Evolutionary conservation across 192 early-diverging fungal species (phyloP).

Genomic region (Coemansia sp.): DNA sequence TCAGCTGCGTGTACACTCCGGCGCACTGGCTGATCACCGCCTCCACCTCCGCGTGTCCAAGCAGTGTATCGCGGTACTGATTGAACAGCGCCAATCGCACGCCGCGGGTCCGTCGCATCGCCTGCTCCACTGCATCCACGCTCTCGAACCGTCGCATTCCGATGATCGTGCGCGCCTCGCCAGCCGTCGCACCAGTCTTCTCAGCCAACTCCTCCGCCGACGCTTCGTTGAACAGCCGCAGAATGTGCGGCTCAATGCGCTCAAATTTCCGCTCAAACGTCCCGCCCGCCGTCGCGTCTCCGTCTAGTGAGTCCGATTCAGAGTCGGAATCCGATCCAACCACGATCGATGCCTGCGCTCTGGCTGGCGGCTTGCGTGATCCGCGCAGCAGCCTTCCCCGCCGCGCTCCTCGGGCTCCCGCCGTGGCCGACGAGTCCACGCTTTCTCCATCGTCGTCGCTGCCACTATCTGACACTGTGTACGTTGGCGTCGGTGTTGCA

Average conservation of each 20-base stretch:
- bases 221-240: constrained; percentile 42
- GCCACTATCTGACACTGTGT: constrained; percentile 11
- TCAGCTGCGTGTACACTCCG: constrained; percentile 39
- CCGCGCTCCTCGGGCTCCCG: background rate
- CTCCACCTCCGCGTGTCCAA: constrained; percentile 54
- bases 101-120: constrained; percentile 57
- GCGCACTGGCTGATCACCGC: constrained; percentile 52
- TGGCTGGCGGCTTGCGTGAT: constrained; percentile 22
- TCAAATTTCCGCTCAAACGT: constrained; percentile 25
- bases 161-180: constrained; percentile 45
- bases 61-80: constrained; percentile 47
- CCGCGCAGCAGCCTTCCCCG: constrained; percentile 33
- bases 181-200: constrained; percentile 35
- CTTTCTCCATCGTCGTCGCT: constrained; percentile 16
- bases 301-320: constrained; percentile 27
- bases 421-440: background rate
- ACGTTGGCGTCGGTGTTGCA: constrained; percentile 10
- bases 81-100: constrained; percentile 63
- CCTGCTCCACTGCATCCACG: constrained; percentile 54
- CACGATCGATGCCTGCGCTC: constrained; percentile 3
- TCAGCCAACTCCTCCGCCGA: constrained; percentile 30
- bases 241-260: constrained; percentile 36
- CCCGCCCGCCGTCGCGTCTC: constrained; percentile 7
- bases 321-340: constrained; percentile 24
- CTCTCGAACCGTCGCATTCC: constrained; percentile 61